phyloP scores from a whole-genome alignment of 1,284 basidiomycete species.

The Xanthoconium separans region DNA sequence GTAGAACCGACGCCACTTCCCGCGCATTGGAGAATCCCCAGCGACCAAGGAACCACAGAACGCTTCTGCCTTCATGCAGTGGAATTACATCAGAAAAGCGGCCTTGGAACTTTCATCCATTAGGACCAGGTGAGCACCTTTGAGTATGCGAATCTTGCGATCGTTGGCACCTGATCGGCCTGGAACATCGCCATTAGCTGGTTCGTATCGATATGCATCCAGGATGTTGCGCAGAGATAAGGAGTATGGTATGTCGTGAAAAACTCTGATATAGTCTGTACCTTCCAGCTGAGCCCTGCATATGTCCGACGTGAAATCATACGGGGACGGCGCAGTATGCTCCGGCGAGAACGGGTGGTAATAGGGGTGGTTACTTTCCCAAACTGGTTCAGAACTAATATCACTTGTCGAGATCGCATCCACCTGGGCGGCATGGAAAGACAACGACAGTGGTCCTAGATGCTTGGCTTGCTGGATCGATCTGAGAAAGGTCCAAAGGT shows the following conservation, averaged over 20 bases:
- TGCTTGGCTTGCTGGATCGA: constrained; percentile 37
- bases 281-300: constrained; percentile 28
- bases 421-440: constrained; percentile 44
- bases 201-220: constrained; percentile 43
- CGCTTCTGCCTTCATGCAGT: constrained; percentile 17
- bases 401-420: constrained; percentile 10
- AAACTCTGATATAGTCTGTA: constrained; percentile 60
- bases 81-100: constrained; percentile 39
- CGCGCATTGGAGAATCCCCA: constrained; percentile 19
- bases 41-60: constrained; percentile 11
- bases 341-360: constrained; percentile 5
- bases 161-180: constrained; percentile 30
- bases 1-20: constrained; percentile 19
- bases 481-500: constrained; percentile 56
- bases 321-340: constrained; percentile 6
- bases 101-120: constrained; percentile 45
- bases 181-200: constrained; percentile 4
- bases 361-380: constrained; percentile 24
- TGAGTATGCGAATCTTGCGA: constrained; percentile 35
- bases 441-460: constrained; percentile 51
- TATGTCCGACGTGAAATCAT: constrained; percentile 14
- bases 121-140: constrained; percentile 38
- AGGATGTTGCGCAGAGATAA: constrained; percentile 51
- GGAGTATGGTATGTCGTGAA: constrained; percentile 52
- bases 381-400: constrained; percentile 16